A percentile compares a stretch with the other conserved stretches of the same genome.
Evolutionary conservation across 106 monocot genomes (phyloP).

Genomic region (Chionographis japonica): DNA sequence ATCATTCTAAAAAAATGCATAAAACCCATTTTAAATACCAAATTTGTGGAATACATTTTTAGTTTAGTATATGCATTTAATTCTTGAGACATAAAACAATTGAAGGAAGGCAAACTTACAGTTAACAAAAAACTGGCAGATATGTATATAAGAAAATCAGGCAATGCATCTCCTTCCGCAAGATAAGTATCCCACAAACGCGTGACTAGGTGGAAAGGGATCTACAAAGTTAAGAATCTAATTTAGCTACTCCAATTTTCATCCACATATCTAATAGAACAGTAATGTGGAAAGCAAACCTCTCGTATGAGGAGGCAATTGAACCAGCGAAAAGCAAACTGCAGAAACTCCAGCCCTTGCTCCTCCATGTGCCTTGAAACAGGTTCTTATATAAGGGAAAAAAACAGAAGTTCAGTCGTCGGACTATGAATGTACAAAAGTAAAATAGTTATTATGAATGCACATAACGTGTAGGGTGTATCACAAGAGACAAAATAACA

Average conservation of each 20-base stretch:
- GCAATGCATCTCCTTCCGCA: conserved; percentile 93
- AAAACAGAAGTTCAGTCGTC: neutral
- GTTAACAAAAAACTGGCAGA: conserved; percentile 92
- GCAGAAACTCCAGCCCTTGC: conserved; percentile 95
- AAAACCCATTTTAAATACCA: neutral
- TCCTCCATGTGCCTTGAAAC: conserved; percentile 96
- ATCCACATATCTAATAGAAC: neutral
- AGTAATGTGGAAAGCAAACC: conserved; percentile 32
- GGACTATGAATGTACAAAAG: too few relatives aligned
- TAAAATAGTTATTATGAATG: too few relatives aligned
- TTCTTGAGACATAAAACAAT: neutral
- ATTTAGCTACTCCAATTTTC: conserved; percentile 4
- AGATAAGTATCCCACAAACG: conserved; percentile 98
- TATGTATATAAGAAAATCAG: conserved; percentile 99
- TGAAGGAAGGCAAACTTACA: conserved; percentile 33
- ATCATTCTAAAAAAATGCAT: too few relatives aligned
- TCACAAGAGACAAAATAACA: too few relatives aligned
- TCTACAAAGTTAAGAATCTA: conserved; percentile 29
- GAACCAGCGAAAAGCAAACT: conserved; percentile 99
- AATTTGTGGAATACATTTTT: neutral
- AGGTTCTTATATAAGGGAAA: conserved; percentile 49
- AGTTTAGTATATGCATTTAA: neutral
- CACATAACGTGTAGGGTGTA: too few relatives aligned
- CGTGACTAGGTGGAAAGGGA: conserved; percentile 89
- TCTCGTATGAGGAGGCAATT: conserved; percentile 98